Conservation (phyloP, 768 basidiomycete genomes). For the Mycena floridula region DNA sequence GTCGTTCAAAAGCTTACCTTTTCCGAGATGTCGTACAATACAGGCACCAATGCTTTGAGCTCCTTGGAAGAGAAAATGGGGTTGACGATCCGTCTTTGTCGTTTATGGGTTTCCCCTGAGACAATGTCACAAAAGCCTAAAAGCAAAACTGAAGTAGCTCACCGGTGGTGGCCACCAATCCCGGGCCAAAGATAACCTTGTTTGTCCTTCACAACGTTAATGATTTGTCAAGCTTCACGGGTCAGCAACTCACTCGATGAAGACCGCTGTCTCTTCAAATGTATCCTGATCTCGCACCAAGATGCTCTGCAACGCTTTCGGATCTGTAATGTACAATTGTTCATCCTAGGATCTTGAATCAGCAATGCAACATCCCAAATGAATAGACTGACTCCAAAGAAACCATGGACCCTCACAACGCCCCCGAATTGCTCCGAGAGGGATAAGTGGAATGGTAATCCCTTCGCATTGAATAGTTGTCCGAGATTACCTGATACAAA, state of each 20-base stretch:
- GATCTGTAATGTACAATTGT: slow-evolving; percentile 45
- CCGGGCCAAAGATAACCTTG: slow-evolving; percentile 40
- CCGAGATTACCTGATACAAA: slow-evolving; percentile 36
- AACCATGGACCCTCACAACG: slow-evolving; percentile 38
- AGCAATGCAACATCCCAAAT: not conserved
- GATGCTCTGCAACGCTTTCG: slow-evolving; percentile 40
- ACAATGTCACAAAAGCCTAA: not conserved
- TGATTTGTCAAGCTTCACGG: not conserved
- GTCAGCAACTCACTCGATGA: slow-evolving; percentile 31
- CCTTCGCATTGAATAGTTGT: slow-evolving; percentile 37
- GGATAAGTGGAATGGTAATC: slow-evolving; percentile 32
- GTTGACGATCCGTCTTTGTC: slow-evolving; percentile 42
- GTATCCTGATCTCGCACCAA: slow-evolving; percentile 41
- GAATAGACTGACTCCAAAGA: slow-evolving; percentile 34
- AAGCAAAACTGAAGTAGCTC: slow-evolving; percentile 1
- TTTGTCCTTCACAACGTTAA: slow-evolving; percentile 27
- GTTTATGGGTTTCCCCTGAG: slow-evolving; percentile 36
- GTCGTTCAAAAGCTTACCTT: slow-evolving; percentile 26
- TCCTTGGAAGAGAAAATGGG: slow-evolving; percentile 42
- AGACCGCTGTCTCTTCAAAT: slow-evolving; percentile 39
- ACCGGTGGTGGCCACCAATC: slow-evolving; percentile 36
- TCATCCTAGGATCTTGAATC: slow-evolving; percentile 28
- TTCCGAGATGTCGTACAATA: slow-evolving; percentile 37
- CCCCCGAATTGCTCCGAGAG: slow-evolving; percentile 34
- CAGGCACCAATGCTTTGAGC: slow-evolving; percentile 36